Percentiles rank a stretch among this genome's conserved stretches.
Evolutionary conservation across 2,329 filamentous ascomycete genomes (phyloP).

Genomic region (Clonostachys rhizophaga): DNA sequence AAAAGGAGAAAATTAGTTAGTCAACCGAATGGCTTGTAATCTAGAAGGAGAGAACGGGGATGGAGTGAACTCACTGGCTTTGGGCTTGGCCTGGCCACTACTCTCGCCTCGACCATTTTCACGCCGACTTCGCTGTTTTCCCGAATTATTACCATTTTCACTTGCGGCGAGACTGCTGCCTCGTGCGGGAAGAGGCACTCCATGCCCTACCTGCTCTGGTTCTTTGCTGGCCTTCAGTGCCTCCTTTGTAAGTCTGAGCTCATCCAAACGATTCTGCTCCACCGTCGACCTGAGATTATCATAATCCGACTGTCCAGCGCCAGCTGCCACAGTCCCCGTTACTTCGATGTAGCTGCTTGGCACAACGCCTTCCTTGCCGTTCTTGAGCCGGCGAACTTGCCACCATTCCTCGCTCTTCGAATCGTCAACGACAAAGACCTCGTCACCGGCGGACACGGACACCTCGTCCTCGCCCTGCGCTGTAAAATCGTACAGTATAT

Average conservation of each 20-base stretch:
- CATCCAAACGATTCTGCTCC: constrained; percentile 74
- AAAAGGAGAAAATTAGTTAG: background rate
- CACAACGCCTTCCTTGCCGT: constrained; percentile 91
- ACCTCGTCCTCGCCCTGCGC: constrained; percentile 96
- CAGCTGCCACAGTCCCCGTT: constrained; percentile 58
- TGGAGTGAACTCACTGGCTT: constrained; percentile 62
- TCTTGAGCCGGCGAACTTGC: constrained; percentile 88
- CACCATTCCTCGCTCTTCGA: constrained; percentile 96
- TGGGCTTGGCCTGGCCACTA: constrained; percentile 50
- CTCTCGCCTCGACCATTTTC: constrained; percentile 45
- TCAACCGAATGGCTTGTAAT: constrained; percentile 8
- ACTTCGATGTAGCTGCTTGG: constrained; percentile 95
- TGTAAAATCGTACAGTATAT: constrained; percentile 92
- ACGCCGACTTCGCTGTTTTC: background rate
- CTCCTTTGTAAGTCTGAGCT: constrained; percentile 78
- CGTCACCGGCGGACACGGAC: constrained; percentile 82
- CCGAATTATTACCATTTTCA: background rate
- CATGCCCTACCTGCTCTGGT: constrained; percentile 65
- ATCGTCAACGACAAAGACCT: constrained; percentile 87
- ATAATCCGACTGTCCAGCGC: constrained; percentile 44
- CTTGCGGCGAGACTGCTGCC: constrained; percentile 63
- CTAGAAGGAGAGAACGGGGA: background rate
- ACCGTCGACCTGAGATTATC: constrained; percentile 57
- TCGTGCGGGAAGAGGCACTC: constrained; percentile 70
- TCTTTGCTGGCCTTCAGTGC: constrained; percentile 62